Conservation (phyloP, 352 stramenopile genomes). For the Globisporangium parvum region DNA sequence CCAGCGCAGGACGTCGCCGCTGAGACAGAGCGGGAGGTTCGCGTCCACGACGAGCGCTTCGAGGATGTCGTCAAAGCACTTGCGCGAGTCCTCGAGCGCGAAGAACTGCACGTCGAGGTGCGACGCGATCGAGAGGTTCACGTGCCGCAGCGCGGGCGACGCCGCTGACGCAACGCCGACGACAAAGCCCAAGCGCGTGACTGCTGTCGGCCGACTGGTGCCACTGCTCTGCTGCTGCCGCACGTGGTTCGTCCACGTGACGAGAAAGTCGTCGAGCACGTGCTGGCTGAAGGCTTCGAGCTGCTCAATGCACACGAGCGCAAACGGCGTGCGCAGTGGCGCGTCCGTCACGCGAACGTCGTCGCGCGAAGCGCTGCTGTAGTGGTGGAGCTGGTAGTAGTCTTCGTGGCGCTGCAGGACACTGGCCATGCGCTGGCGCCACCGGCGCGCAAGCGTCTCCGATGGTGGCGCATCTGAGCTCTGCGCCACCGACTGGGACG, state of each 20-base stretch:
- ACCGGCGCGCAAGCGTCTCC: conserved; percentile 11
- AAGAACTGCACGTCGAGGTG: conserved; percentile 74
- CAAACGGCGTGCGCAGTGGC: conserved; percentile 23
- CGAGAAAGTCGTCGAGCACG: conserved; percentile 63
- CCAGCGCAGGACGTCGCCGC: conserved; percentile 36
- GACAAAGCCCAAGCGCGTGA: conserved; percentile 41
- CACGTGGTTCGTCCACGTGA: conserved; percentile 57
- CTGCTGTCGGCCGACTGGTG: not conserved
- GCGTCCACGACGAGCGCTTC: conserved; percentile 63
- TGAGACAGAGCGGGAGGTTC: conserved; percentile 49
- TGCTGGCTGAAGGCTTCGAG: conserved; percentile 54
- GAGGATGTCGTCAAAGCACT: conserved; percentile 69
- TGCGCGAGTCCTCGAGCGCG: conserved; percentile 65
- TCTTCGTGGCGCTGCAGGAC: conserved; percentile 25
- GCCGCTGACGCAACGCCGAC: conserved; percentile 62
- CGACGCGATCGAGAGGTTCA: conserved; percentile 47
- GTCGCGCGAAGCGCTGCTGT: conserved; percentile 1
- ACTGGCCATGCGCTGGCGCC: conserved; percentile 14
- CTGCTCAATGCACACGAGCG: conserved; percentile 75
- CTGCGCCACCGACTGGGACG: too few species aligned
- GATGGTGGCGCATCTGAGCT: too few species aligned
- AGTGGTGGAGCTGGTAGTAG: conserved; percentile 26
- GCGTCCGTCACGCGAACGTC: conserved; percentile 6
- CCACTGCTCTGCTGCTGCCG: conserved; percentile 4
- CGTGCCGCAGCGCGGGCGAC: conserved; percentile 55